These are phyloP conservation scores for Lactifluus rugatus DNA, from an alignment of 768 basidiomycete species.

Conservation along the genomic window DNA sequence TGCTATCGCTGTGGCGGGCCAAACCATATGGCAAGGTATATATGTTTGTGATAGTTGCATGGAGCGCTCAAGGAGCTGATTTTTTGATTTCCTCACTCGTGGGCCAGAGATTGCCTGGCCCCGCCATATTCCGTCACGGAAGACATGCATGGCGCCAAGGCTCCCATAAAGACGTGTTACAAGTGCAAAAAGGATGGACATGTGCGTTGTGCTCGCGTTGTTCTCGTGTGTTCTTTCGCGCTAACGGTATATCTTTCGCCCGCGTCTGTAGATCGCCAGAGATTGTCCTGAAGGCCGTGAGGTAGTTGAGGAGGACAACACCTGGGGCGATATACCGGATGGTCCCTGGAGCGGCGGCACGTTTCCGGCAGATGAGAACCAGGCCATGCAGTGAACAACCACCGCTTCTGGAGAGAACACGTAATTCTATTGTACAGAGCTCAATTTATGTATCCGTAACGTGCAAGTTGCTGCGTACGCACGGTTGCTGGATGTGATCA, in stretches of 20 bases:
- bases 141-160: slow-evolving; percentile 32
- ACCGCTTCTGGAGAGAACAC: not conserved
- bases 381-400: not conserved
- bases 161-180: slow-evolving; percentile 75
- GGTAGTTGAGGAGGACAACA: not conserved
- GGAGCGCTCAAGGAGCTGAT: not conserved
- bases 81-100: not conserved
- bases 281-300: slow-evolving; percentile 29
- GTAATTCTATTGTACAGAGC: slow-evolving; percentile 1
- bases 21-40: slow-evolving; percentile 76
- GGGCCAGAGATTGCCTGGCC: slow-evolving; percentile 69
- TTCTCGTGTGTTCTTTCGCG: not conserved
- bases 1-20: slow-evolving; percentile 86
- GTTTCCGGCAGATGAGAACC: not conserved
- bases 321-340: slow-evolving; percentile 14
- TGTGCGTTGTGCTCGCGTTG: slow-evolving; percentile 40
- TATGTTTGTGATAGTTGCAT: not conserved
- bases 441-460: slow-evolving; percentile 1
- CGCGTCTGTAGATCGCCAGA: slow-evolving; percentile 25
- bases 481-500: no score
- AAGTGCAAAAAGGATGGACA: slow-evolving; percentile 85
- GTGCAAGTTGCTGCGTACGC: not conserved
- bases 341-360: slow-evolving; percentile 5
- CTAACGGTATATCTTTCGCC: not conserved
- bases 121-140: slow-evolving; percentile 45